phyloP scores from a whole-genome alignment of 495 filamentous ascomycete genomes.

The Talaromyces liani region DNA sequence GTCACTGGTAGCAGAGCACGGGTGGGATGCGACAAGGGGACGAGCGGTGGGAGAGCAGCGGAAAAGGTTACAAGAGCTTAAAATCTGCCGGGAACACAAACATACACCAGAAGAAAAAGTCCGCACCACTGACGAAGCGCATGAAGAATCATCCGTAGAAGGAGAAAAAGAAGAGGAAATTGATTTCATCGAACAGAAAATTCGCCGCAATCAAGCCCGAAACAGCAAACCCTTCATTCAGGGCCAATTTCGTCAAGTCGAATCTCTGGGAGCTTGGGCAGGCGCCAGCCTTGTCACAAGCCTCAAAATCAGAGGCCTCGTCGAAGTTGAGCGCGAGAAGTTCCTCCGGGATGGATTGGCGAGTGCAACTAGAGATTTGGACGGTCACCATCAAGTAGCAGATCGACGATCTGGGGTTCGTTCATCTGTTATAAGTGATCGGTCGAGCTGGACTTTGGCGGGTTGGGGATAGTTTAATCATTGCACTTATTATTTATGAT shows the following conservation, averaged over 20 bases:
- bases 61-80: conserved; percentile 41
- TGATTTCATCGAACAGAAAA: conserved; percentile 58
- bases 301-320: conserved; percentile 68
- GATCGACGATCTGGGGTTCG: conserved; percentile 46
- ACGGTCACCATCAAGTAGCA: conserved; percentile 43
- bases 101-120: conserved; percentile 19
- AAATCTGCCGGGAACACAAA: conserved; percentile 20
- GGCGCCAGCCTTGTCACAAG: conserved; percentile 77
- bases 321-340: conserved; percentile 78
- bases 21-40: conserved; percentile 71
- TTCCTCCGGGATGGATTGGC: conserved; percentile 71
- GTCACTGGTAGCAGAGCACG: conserved; percentile 50
- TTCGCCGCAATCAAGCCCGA: conserved; percentile 45
- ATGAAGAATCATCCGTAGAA: not conserved
- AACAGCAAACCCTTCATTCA: conserved; percentile 34
- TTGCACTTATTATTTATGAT: not conserved
- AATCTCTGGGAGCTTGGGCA: conserved; percentile 81
- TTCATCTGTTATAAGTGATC: conserved; percentile 43
- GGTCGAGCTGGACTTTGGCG: conserved; percentile 71
- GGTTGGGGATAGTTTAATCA: conserved; percentile 54
- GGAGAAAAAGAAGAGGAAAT: conserved; percentile 22
- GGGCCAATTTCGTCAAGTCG: conserved; percentile 64
- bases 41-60: conserved; percentile 50
- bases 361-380: conserved; percentile 59
- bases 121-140: conserved; percentile 14